A percentile compares a stretch with the other conserved stretches of the same genome.
Evolutionary conservation across 1,284 basidiomycete species (phyloP).

Genomic region (Rhizoctonia solani): DNA sequence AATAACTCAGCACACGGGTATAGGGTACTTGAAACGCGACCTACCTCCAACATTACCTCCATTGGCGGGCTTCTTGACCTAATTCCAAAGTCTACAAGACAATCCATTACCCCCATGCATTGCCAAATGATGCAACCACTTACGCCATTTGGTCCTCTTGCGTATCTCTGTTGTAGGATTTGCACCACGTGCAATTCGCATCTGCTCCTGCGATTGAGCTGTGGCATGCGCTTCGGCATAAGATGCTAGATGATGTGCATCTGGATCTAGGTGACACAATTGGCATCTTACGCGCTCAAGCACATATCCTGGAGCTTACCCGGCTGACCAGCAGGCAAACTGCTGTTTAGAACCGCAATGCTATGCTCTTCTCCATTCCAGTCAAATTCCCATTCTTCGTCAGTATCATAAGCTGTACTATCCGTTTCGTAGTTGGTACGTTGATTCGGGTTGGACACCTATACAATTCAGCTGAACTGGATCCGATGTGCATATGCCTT

Average conservation of each 20-base stretch:
- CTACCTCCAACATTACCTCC: conserved; percentile 98
- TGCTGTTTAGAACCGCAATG: conserved; percentile 87
- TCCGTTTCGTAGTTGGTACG: conserved; percentile 20
- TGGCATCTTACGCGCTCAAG: background rate
- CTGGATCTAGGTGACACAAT: background rate
- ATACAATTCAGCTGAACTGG: background rate
- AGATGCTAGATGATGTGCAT: conserved; percentile 59
- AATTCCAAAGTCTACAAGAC: conserved; percentile 97
- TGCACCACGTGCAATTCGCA: conserved; percentile 49
- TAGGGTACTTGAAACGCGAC: conserved; percentile 4
- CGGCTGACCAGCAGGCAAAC: conserved; percentile 56
- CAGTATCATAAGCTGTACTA: conserved; percentile 44
- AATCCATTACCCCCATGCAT: conserved; percentile 39
- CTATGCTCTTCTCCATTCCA: conserved; percentile 48
- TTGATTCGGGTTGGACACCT: conserved; percentile 19
- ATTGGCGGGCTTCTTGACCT: conserved; percentile 93
- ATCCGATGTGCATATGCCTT: background rate
- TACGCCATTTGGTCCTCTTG: conserved; percentile 34
- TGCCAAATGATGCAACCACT: background rate
- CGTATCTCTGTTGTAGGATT: conserved; percentile 56
- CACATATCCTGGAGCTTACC: background rate
- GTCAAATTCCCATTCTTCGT: conserved; percentile 62
- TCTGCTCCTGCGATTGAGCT: conserved; percentile 55
- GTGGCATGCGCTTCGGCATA: conserved; percentile 46
- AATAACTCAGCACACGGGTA: background rate